A percentile compares a stretch with the other conserved stretches of the same genome.
phyloP scores from a whole-genome alignment of 345 rosid species.

The Lumnitzera littorea region DNA sequence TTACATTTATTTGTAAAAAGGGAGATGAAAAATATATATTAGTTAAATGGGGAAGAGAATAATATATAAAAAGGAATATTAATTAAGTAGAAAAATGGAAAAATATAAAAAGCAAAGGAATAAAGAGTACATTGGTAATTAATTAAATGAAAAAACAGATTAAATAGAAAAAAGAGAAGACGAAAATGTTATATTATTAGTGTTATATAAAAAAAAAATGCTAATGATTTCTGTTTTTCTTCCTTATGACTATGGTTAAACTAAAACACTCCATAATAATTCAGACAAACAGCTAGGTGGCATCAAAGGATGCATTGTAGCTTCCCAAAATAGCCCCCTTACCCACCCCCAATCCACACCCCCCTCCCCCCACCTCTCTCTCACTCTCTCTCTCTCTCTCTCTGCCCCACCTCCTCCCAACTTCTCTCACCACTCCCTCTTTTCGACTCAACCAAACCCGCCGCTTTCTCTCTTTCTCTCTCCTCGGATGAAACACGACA shows the following conservation, averaged over 20 bases:
- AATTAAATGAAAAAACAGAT: too few relatives aligned
- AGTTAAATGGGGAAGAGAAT: too few relatives aligned
- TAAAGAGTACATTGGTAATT: too few relatives aligned
- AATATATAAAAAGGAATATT: too few relatives aligned
- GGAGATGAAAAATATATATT: too few relatives aligned
- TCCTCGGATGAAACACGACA: not conserved
- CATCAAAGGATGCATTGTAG: constrained; percentile 64
- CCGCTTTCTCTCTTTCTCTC: constrained; percentile 11
- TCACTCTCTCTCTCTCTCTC: not conserved
- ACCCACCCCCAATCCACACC: not conserved
- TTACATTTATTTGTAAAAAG: too few relatives aligned
- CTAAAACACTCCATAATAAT: constrained; percentile 6
- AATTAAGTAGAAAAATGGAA: too few relatives aligned
- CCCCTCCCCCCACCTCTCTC: not conserved
- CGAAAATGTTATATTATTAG: too few relatives aligned
- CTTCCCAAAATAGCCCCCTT: constrained; percentile 18
- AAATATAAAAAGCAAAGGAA: too few relatives aligned
- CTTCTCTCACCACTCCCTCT: not conserved
- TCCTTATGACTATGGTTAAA: not conserved
- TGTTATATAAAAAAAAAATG: too few relatives aligned
- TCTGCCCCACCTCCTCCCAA: not conserved
- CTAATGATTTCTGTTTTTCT: too few relatives aligned
- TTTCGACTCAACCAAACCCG: constrained; percentile 9
- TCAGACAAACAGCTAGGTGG: constrained; percentile 46
- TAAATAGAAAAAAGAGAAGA: too few relatives aligned